Evolutionary conservation across 139 green algal genomes (phyloP).

Genomic region (Nannochloris sp.): DNA sequence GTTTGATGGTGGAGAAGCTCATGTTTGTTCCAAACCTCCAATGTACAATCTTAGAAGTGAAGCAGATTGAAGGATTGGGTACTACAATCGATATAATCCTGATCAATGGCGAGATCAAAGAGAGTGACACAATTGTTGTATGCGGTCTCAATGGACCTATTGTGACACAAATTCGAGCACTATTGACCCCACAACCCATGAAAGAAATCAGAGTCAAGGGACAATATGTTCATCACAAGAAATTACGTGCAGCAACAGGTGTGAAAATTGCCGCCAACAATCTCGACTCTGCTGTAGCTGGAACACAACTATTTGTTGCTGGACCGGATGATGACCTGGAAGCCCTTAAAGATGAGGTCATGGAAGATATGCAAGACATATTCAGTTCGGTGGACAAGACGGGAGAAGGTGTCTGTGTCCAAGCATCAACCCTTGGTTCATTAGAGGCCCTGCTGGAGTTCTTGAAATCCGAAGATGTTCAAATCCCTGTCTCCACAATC

Average conservation of each 20-base stretch:
- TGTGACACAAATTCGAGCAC: slow-evolving; percentile 82
- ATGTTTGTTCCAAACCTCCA: slow-evolving; percentile 83
- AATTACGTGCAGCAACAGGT: slow-evolving; percentile 81
- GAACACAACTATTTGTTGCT: slow-evolving; percentile 71
- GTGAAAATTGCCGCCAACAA: slow-evolving; percentile 91
- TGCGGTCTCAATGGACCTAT: slow-evolving; percentile 88
- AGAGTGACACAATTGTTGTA: slow-evolving; percentile 91
- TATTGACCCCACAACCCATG: slow-evolving; percentile 88
- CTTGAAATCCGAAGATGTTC: slow-evolving; percentile 66
- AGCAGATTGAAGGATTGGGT: slow-evolving; percentile 95
- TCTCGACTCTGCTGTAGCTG: slow-evolving; percentile 87
- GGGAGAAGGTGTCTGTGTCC: slow-evolving; percentile 90
- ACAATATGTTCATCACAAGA: slow-evolving; percentile 93
- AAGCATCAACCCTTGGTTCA: slow-evolving; percentile 94
- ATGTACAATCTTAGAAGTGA: slow-evolving; percentile 83
- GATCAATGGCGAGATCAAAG: slow-evolving; percentile 73
- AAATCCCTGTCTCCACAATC: slow-evolving; percentile 85
- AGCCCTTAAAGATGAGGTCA: slow-evolving; percentile 83
- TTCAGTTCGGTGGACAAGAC: slow-evolving; percentile 54
- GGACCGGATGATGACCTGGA: slow-evolving; percentile 83
- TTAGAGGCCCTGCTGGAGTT: slow-evolving; percentile 97
- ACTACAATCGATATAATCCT: slow-evolving; percentile 97
- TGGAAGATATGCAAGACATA: slow-evolving; percentile 92
- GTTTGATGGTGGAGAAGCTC: slow-evolving; percentile 83
- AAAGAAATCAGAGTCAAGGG: slow-evolving; percentile 92